phyloP scores from a whole-genome alignment of 148 eudicot species.

The Spergularia bocconei region DNA sequence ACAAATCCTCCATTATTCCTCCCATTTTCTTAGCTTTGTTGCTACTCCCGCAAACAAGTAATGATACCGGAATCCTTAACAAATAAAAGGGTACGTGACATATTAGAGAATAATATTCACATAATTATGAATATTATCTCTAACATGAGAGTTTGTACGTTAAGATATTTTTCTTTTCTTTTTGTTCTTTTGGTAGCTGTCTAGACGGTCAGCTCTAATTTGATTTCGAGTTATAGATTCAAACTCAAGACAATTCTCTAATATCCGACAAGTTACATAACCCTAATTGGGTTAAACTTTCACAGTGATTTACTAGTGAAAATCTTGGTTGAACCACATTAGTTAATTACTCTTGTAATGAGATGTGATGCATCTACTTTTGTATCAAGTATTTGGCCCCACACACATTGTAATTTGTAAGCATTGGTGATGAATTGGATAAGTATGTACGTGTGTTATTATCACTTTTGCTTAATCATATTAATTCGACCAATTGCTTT shows the following conservation, averaged over 20 bases:
- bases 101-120: neutral
- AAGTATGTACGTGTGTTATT: constrained; percentile 11
- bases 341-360: neutral
- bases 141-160: no score
- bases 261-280: no score
- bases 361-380: neutral
- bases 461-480: constrained; percentile 1
- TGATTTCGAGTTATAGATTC: no score
- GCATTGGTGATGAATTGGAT: constrained; percentile 5
- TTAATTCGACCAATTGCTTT: neutral
- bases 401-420: neutral
- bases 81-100: neutral
- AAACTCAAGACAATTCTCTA: no score
- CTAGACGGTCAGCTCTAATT: no score
- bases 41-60: constrained; percentile 2
- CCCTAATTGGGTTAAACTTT: no score
- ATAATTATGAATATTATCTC: neutral
- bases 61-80: neutral
- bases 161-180: no score
- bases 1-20: neutral
- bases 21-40: neutral
- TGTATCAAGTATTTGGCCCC: neutral
- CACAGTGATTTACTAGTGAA: no score
- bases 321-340: no score
- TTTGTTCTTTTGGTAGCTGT: no score